Percentiles rank a stretch among this genome's conserved stretches.
phyloP scores from a whole-genome alignment of 2,329 filamentous ascomycete genomes.

The Aspergillus texensis region DNA sequence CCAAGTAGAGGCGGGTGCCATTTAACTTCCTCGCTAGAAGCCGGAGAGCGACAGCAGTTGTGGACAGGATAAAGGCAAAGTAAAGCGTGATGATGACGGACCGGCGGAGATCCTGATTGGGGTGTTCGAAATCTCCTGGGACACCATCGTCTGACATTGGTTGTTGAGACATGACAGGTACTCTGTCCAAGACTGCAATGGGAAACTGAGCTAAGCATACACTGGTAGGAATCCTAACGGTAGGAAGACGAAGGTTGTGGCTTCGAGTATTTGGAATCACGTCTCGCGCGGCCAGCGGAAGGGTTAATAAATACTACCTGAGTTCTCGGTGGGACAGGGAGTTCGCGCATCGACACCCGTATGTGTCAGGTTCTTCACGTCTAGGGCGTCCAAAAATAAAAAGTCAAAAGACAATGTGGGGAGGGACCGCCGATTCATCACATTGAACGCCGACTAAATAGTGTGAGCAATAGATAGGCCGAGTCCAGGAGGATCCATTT shows the following conservation, averaged over 20 bases:
- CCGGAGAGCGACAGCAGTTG: conserved; percentile 29
- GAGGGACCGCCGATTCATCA: neutral
- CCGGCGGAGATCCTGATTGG: conserved; percentile 25
- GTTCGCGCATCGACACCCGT: neutral
- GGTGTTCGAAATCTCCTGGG: conserved; percentile 30
- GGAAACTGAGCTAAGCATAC: conserved; percentile 4
- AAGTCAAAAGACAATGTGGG: neutral
- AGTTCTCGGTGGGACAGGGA: neutral
- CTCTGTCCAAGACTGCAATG: conserved; percentile 5
- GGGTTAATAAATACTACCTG: neutral
- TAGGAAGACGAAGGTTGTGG: conserved; percentile 16
- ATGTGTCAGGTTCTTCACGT: neutral
- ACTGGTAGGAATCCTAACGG: conserved; percentile 9
- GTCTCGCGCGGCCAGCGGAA: neutral
- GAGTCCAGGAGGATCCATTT: neutral
- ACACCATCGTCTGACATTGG: conserved; percentile 13
- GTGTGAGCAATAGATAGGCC: neutral
- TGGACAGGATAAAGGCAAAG: conserved; percentile 30
- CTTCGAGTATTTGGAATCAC: conserved; percentile 29
- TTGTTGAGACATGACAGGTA: conserved; percentile 24
- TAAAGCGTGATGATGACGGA: conserved; percentile 28
- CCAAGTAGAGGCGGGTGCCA: conserved; percentile 28
- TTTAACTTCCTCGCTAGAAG: conserved; percentile 29
- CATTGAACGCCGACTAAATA: neutral
- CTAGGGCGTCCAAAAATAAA: neutral